Conservation (phyloP, 2,329 filamentous ascomycete species). For the Cladosporium austrohemisphaericum region DNA sequence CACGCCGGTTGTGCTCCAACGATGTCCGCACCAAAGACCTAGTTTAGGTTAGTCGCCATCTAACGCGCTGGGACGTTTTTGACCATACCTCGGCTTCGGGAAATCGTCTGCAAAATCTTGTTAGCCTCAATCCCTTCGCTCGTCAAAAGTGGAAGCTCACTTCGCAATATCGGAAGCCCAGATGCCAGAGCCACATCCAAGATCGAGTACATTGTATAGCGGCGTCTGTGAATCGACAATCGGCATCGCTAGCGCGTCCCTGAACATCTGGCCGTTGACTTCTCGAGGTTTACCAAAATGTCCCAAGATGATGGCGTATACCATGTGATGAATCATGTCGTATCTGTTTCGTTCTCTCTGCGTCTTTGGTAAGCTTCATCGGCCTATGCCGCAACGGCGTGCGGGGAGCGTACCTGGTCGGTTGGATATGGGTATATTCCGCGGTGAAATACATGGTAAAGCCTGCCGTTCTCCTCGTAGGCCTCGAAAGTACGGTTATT, state of each 20-base stretch:
- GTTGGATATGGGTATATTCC: conserved; percentile 14
- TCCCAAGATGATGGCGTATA: conserved; percentile 9
- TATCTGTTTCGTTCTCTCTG: conserved; percentile 17
- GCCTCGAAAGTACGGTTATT: not conserved
- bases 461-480: conserved; percentile 13
- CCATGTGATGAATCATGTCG: conserved; percentile 16
- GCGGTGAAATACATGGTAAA: conserved; percentile 6
- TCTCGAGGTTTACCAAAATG: not conserved
- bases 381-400: not conserved
- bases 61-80: not conserved
- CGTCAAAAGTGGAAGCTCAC: conserved; percentile 45
- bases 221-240: conserved; percentile 21
- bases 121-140: not conserved
- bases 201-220: conserved; percentile 54
- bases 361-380: not conserved
- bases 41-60: not conserved
- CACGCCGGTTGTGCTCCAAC: conserved; percentile 12
- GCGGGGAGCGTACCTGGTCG: conserved; percentile 8
- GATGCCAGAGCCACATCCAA: conserved; percentile 85
- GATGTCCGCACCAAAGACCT: conserved; percentile 29
- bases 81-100: conserved; percentile 49
- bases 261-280: not conserved
- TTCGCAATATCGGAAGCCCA: conserved; percentile 86
- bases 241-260: not conserved
- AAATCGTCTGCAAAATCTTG: conserved; percentile 42